Conservation (phyloP, 2,329 filamentous ascomycete genomes). For the Penicillium sclerotigenum region DNA sequence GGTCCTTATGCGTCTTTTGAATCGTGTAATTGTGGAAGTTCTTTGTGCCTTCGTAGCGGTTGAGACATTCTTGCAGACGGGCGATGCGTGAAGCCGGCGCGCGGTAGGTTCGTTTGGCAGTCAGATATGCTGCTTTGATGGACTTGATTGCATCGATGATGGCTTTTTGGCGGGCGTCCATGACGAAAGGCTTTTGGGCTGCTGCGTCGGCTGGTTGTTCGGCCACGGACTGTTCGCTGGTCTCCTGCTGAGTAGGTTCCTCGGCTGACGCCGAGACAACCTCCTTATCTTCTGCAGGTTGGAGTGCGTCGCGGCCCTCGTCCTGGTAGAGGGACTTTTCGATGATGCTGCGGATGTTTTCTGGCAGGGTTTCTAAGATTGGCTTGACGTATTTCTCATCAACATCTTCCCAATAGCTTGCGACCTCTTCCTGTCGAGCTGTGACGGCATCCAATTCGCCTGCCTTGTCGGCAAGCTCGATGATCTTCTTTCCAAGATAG, state of each 20-base stretch:
- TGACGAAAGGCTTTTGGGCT: slow-evolving; percentile 16
- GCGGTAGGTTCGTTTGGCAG: slow-evolving; percentile 80
- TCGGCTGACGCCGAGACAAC: slow-evolving; percentile 8
- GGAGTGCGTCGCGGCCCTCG: slow-evolving; percentile 29
- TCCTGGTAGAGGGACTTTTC: slow-evolving; percentile 41
- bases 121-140: slow-evolving; percentile 76
- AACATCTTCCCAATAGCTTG: slow-evolving; percentile 75
- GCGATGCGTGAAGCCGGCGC: slow-evolving; percentile 68
- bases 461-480: slow-evolving; percentile 71
- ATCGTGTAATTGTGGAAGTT: slow-evolving; percentile 99
- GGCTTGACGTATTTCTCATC: slow-evolving; percentile 79
- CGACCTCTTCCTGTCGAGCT: slow-evolving; percentile 70
- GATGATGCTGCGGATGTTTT: slow-evolving; percentile 41
- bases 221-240: background rate
- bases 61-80: slow-evolving; percentile 71
- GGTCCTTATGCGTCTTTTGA: slow-evolving; percentile 75
- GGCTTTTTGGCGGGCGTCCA: slow-evolving; percentile 39
- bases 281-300: slow-evolving; percentile 15
- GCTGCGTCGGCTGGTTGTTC: slow-evolving; percentile 7
- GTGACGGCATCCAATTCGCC: slow-evolving; percentile 67
- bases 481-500: slow-evolving; percentile 77
- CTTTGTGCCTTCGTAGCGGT: slow-evolving; percentile 74
- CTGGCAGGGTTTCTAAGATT: slow-evolving; percentile 49
- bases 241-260: slow-evolving; percentile 7
- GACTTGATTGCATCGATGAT: slow-evolving; percentile 66